A percentile compares a stretch with the other conserved stretches of the same genome.
Evolutionary conservation across 1,284 basidiomycete species (phyloP).

Genomic region (Ceratobasidium sp.): DNA sequence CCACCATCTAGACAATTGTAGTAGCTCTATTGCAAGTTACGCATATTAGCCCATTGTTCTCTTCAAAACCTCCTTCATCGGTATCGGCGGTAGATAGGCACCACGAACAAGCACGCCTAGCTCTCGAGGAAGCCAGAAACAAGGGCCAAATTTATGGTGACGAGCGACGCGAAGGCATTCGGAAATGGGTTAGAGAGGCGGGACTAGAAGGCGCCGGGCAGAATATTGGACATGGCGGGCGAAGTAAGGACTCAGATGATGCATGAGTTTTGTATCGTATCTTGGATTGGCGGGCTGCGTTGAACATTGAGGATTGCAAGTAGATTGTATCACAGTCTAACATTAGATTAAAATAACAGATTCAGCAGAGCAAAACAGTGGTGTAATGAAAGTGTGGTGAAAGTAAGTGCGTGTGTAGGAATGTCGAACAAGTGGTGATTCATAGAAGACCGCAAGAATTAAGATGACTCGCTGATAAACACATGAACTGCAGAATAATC

Average conservation of each 20-base stretch:
- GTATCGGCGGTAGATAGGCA: slow-evolving; percentile 4
- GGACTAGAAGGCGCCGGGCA: slow-evolving; percentile 23
- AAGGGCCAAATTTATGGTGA: slow-evolving; percentile 29
- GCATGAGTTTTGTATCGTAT: neutral
- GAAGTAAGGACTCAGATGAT: slow-evolving; percentile 12
- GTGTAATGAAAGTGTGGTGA: neutral
- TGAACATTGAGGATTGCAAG: neutral
- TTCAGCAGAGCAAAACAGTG: neutral
- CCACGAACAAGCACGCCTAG: slow-evolving; percentile 24
- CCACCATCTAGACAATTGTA: slow-evolving; percentile 13
- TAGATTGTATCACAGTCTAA: neutral
- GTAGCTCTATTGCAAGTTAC: slow-evolving; percentile 14
- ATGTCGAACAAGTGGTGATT: neutral
- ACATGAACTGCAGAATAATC: neutral
- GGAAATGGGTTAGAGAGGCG: slow-evolving; percentile 34
- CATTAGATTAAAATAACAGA: neutral
- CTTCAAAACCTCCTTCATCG: slow-evolving; percentile 23
- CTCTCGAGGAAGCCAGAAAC: slow-evolving; percentile 13
- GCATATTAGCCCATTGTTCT: slow-evolving; percentile 25
- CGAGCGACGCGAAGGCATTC: slow-evolving; percentile 27
- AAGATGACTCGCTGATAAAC: neutral
- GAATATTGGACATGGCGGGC: slow-evolving; percentile 13
- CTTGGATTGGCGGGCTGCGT: neutral
- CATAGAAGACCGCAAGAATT: neutral
- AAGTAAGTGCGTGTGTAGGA: neutral